Percentiles rank a stretch among this genome's conserved stretches.
Conservation (phyloP, 768 basidiomycete species). For the Symmetrospora coprosmae region DNA sequence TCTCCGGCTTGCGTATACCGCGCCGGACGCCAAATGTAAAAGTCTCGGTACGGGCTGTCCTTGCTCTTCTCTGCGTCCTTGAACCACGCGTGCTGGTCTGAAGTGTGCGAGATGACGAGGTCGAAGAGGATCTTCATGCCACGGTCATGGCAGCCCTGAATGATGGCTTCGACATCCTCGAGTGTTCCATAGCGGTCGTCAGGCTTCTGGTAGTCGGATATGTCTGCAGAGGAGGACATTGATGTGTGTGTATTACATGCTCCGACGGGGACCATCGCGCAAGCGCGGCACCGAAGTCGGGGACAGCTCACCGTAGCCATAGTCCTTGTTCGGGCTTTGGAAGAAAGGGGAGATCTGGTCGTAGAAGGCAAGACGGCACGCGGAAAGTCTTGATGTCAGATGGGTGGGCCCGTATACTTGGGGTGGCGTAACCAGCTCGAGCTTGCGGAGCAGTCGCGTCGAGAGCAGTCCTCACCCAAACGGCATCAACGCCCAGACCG, state of each 20-base stretch:
- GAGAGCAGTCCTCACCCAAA: no score
- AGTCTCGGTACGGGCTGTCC: conserved; percentile 51
- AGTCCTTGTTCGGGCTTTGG: conserved; percentile 46
- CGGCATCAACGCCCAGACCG: conserved; percentile 46
- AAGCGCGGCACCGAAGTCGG: not conserved
- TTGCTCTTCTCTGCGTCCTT: conserved; percentile 45
- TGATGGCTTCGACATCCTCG: conserved; percentile 38
- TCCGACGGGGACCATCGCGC: not conserved
- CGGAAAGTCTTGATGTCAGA: no score
- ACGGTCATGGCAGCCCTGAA: conserved; percentile 43
- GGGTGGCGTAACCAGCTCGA: no score
- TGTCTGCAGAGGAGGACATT: conserved; percentile 35
- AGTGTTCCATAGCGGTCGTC: conserved; percentile 54
- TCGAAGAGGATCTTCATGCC: conserved; percentile 59
- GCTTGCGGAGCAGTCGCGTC: no score
- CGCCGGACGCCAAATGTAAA: conserved; percentile 62
- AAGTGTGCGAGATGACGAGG: conserved; percentile 58
- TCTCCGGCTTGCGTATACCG: conserved; percentile 33
- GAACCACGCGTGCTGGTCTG: conserved; percentile 63
- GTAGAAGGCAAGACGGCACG: conserved; percentile 47
- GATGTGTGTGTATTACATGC: not conserved
- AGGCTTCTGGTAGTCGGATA: conserved; percentile 50
- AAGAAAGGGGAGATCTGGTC: conserved; percentile 62
- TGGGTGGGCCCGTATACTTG: no score
- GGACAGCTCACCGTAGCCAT: conserved; percentile 27